phyloP scores from a whole-genome alignment of 371 early-diverging fungal genomes.

The Mortierella sp. region DNA sequence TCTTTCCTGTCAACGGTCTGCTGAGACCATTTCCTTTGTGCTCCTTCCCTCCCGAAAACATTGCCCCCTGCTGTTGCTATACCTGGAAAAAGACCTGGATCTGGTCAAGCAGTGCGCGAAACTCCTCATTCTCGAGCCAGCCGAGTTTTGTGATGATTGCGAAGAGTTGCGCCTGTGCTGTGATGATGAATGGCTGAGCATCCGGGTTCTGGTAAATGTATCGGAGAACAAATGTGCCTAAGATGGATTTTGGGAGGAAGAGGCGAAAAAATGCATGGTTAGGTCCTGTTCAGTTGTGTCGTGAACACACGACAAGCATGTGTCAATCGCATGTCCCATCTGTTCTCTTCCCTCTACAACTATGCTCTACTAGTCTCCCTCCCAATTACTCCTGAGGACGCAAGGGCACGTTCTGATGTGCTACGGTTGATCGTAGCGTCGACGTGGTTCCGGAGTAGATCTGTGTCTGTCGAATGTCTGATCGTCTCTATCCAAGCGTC shows the following conservation, averaged over 20 bases:
- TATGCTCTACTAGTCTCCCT: background rate
- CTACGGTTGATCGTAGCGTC: background rate
- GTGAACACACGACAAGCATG: background rate
- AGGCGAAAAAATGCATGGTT: background rate
- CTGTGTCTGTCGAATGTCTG: background rate
- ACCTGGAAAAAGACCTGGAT: constrained; percentile 79
- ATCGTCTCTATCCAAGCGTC: background rate
- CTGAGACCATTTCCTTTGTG: background rate
- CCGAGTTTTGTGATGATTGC: constrained; percentile 84
- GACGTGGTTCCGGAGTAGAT: background rate
- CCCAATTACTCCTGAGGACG: background rate
- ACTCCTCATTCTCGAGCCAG: constrained; percentile 87
- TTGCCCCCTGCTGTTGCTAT: background rate
- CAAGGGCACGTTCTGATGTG: background rate
- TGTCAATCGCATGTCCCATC: background rate
- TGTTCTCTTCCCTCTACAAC: background rate
- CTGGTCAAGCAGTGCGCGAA: constrained; percentile 75
- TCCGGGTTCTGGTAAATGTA: constrained; percentile 77
- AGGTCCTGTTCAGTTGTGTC: background rate
- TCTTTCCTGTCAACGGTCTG: background rate
- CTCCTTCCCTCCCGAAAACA: too few relatives aligned
- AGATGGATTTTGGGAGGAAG: background rate
- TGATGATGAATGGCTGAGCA: constrained; percentile 76
- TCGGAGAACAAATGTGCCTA: constrained; percentile 70
- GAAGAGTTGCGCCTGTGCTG: constrained; percentile 79